These are phyloP conservation scores for Pythium biforme DNA, from an alignment of 352 stramenopile genomes.

Conservation along the genomic window DNA sequence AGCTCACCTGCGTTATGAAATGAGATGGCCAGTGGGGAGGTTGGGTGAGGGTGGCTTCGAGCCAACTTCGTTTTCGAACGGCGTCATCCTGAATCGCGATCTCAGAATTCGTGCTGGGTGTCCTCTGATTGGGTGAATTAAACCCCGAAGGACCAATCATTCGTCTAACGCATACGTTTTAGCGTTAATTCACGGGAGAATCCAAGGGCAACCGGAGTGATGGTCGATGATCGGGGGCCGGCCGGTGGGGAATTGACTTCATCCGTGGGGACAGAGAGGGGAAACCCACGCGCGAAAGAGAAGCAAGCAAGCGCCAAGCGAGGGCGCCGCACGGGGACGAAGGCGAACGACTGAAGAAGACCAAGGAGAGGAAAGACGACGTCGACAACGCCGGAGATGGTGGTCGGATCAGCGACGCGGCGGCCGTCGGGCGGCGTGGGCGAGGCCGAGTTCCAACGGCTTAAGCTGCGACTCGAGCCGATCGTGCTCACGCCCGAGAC, in stretches of 20 bases:
- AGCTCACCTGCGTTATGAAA: background rate
- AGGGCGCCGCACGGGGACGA: background rate
- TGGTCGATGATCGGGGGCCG: constrained; percentile 22
- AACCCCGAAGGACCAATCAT: background rate
- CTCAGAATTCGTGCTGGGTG: background rate
- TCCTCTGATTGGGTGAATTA: constrained; percentile 24
- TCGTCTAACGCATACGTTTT: constrained; percentile 3
- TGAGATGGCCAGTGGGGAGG: constrained; percentile 2
- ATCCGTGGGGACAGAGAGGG: constrained; percentile 6
- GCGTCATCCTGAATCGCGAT: background rate
- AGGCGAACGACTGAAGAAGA: background rate
- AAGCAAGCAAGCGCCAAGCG: background rate
- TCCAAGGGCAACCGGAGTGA: constrained; percentile 15
- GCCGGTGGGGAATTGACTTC: constrained; percentile 25
- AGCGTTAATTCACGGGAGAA: constrained; percentile 15
- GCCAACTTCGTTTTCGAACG: background rate
- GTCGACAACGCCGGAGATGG: constrained; percentile 1
- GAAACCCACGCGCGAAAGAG: constrained; percentile 5
- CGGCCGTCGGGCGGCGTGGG: constrained; percentile 22
- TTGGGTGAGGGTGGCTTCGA: background rate
- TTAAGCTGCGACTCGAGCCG: constrained; percentile 59
- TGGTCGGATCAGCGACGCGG: constrained; percentile 19
- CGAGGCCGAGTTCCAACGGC: constrained; percentile 58
- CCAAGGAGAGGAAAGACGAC: background rate
- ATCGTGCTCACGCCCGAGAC: constrained; percentile 51